Evolutionary conservation across 805 yeast genomes (phyloP).

Genomic region (Kuraishia cidri): DNA sequence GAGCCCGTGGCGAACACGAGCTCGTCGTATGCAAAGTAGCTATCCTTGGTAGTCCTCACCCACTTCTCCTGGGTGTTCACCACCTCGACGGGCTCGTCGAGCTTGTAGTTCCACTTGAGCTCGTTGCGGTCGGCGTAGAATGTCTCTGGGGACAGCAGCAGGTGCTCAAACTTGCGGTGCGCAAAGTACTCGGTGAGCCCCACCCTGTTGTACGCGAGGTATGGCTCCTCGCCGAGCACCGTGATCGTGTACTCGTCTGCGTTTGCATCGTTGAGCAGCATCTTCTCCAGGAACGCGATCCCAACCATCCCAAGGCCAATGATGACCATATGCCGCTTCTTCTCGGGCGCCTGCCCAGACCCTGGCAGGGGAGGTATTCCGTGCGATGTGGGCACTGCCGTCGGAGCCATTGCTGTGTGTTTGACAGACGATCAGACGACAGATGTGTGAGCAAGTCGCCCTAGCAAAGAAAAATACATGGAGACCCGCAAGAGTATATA

Average conservation of each 20-base stretch:
- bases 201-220: slow-evolving; percentile 25
- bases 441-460: no score
- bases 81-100: slow-evolving; percentile 11
- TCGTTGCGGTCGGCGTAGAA: slow-evolving; percentile 13
- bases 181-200: slow-evolving; percentile 22
- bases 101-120: slow-evolving; percentile 14
- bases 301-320: slow-evolving; percentile 29
- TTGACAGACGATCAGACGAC: no score
- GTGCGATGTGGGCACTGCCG: no score
- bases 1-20: slow-evolving; percentile 24
- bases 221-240: slow-evolving; percentile 25
- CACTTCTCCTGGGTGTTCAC: slow-evolving; percentile 9
- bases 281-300: slow-evolving; percentile 22
- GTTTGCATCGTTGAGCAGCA: slow-evolving; percentile 20
- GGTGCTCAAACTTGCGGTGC: slow-evolving; percentile 15
- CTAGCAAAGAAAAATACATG: no score
- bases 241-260: slow-evolving; percentile 15
- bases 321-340: slow-evolving; percentile 16
- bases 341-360: background rate
- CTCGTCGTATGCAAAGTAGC: slow-evolving; percentile 12
- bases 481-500: no score
- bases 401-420: no score
- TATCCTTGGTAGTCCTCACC: slow-evolving; percentile 9
- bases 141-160: slow-evolving; percentile 15
- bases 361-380: slow-evolving; percentile 4